Percentiles rank a stretch among this genome's conserved stretches.
Evolutionary conservation across 148 eudicot genomes (phyloP).

Genomic region (Vaccinium macrocarpon): DNA sequence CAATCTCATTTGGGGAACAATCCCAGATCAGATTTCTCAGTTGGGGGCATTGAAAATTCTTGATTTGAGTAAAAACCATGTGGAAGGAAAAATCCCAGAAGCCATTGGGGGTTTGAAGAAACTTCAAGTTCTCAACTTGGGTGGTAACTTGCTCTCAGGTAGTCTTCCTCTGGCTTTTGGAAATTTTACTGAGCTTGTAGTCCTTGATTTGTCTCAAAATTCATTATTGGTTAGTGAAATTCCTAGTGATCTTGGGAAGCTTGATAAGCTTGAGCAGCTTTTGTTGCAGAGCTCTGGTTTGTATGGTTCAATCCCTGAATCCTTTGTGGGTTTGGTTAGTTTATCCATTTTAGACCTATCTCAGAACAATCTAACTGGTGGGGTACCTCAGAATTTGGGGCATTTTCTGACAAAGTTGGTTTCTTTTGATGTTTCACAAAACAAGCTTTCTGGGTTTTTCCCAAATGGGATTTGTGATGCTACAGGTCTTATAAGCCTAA

Average conservation of each 20-base stretch:
- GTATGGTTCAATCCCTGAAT: constrained; percentile 57
- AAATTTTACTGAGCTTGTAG: constrained; percentile 53
- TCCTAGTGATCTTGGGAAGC: constrained; percentile 57
- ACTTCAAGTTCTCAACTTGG: constrained; percentile 63
- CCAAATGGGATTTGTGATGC: constrained; percentile 56
- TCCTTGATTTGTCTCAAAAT: constrained; percentile 81
- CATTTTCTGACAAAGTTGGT: constrained; percentile 49
- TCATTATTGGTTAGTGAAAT: constrained; percentile 60
- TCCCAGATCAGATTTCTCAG: constrained; percentile 78
- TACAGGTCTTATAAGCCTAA: constrained; percentile 41
- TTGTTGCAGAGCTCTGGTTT: constrained; percentile 68
- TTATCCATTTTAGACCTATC: constrained; percentile 69
- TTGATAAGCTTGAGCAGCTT: constrained; percentile 63
- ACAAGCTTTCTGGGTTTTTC: constrained; percentile 67
- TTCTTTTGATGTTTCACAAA: constrained; percentile 76
- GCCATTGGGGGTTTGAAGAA: constrained; percentile 52
- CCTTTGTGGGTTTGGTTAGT: constrained; percentile 46
- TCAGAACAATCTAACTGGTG: constrained; percentile 76
- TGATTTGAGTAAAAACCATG: constrained; percentile 72
- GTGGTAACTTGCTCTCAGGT: constrained; percentile 71
- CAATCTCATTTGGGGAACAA: constrained; percentile 82
- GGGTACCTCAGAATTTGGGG: constrained; percentile 47
- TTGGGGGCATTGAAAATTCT: constrained; percentile 52
- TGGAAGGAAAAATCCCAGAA: constrained; percentile 74
- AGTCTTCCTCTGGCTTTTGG: constrained; percentile 59